These are phyloP conservation scores for Syncephalastrum monosporum DNA, from an alignment of 371 early-diverging fungal species.

Conservation along the genomic window DNA sequence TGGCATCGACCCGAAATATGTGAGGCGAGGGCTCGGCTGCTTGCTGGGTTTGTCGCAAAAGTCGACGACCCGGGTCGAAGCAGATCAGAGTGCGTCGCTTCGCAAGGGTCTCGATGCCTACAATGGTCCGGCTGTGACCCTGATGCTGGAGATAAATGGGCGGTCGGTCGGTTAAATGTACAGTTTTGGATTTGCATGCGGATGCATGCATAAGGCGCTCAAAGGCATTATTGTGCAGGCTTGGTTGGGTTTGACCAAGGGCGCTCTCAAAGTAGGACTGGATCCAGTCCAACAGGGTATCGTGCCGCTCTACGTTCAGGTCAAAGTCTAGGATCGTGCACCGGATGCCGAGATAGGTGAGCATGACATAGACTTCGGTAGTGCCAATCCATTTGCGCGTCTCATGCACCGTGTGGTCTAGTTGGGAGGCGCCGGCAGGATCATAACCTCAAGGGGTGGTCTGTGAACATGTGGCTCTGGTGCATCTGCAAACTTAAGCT, in stretches of 20 bases:
- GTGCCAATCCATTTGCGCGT: constrained; percentile 82
- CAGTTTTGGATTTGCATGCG: constrained; percentile 5
- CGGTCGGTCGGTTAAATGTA: constrained; percentile 52
- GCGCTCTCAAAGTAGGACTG: constrained; percentile 48
- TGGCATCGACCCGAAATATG: constrained; percentile 40
- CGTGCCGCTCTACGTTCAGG: constrained; percentile 34
- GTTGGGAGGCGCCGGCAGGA: constrained; percentile 62
- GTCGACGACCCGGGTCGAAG: constrained; percentile 66
- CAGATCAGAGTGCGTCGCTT: constrained; percentile 55
- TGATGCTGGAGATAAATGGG: constrained; percentile 78
- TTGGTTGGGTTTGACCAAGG: not conserved
- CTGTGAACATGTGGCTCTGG: not conserved
- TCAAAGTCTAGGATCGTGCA: constrained; percentile 70
- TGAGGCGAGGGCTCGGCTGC: constrained; percentile 5
- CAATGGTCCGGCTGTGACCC: constrained; percentile 71
- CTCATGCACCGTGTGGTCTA: constrained; percentile 54
- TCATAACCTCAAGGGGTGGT: constrained; percentile 52
- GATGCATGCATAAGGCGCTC: constrained; percentile 2
- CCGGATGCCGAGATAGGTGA: constrained; percentile 62
- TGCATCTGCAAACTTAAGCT: constrained; percentile 7
- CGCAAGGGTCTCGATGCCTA: constrained; percentile 63
- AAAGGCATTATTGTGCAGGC: constrained; percentile 2
- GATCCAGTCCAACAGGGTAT: constrained; percentile 56
- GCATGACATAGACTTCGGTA: constrained; percentile 67
- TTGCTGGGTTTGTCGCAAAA: constrained; percentile 28